Evolutionary conservation across 2,329 filamentous ascomycete genomes (phyloP).

Genomic region (Akanthomyces dipterigenus): DNA sequence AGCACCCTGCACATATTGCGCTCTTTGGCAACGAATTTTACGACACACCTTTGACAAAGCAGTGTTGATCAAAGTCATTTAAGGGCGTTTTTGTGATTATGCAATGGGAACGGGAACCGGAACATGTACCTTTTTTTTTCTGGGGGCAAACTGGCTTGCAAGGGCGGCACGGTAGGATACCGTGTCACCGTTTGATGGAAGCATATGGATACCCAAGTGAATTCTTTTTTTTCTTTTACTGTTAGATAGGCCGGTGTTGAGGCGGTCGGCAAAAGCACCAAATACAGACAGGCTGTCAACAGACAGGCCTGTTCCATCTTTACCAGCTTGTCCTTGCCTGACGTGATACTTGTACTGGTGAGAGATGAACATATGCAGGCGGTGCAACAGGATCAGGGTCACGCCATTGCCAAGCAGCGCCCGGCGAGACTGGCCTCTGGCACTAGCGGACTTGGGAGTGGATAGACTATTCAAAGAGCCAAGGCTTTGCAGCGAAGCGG

Average conservation of each 20-base stretch:
- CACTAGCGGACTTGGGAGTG: constrained; percentile 25
- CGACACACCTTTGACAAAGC: constrained; percentile 9
- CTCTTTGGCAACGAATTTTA: constrained; percentile 9
- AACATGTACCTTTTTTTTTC: not conserved
- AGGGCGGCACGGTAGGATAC: constrained; percentile 2
- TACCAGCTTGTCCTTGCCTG: not conserved
- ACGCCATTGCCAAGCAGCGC: constrained; percentile 4
- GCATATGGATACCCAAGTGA: constrained; percentile 11
- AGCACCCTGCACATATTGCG: constrained; percentile 1
- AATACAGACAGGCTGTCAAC: not conserved
- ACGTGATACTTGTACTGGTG: not conserved
- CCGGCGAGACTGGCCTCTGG: not conserved
- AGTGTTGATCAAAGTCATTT: constrained; percentile 12
- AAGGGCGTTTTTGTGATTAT: constrained; percentile 6
- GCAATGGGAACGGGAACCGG: not conserved
- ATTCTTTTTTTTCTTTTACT: constrained; percentile 2
- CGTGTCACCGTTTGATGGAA: not conserved
- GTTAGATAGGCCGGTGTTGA: constrained; percentile 4
- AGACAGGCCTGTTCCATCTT: not conserved
- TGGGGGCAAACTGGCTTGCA: constrained; percentile 9
- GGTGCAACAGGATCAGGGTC: not conserved
- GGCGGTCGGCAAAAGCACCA: not conserved
- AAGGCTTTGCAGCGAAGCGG: not conserved
- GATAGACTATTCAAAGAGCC: not conserved
- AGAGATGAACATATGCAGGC: not conserved